Base-by-base conservation (phyloP, 768 basidiomycete species). In the Suillus sp. region DNA sequence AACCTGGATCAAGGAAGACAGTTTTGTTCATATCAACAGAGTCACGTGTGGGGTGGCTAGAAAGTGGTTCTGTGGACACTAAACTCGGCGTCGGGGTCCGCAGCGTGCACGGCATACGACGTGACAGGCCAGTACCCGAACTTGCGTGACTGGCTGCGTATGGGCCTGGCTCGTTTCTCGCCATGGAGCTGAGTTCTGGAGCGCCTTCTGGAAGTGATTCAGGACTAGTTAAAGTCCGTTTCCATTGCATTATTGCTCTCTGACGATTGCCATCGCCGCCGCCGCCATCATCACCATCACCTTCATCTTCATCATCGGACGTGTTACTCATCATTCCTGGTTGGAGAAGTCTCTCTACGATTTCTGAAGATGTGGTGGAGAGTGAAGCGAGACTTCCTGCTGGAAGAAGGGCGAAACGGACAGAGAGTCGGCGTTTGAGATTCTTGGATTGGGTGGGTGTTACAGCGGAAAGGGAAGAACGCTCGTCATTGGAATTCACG, bases 41-140 rank as follows among this genome's bases (percentile, higher is more conserved):
- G 60, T 64, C 61, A 58, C 68, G 68, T 63, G 74, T 68, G 60
- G 68, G 65, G 51, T 77, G 80, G 63, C 77, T 77, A 16, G 79
- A 75, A n/a, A 67, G 59, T 0, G 66, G 72, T 48, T 72, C 70
- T 8, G 76, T 76, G 50, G 62, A 57, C 0, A 66, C 63, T 16
- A 69, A 67, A 65, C 75, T 76, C 11, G 80, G 74, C 27, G 84
- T 80, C 20, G 86, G 85, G 0, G 85, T 79, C 51, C 70, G 69
- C 14, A 88, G 76, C 2, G 86, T 82, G 53, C 87, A 81, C 2
- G 87, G 87, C 87, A 88, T 88, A 62, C 68, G 70, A 42, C 77
- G 77, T 42, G 78, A 78, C 11, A 72, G 69, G 2, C 60, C 22
- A 20, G 27, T 42, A n/a, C 22, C n/a, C 8, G 62, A 53, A 40